phyloP scores from a whole-genome alignment of 306 rosid genomes.

The Arachis hypogaea region DNA sequence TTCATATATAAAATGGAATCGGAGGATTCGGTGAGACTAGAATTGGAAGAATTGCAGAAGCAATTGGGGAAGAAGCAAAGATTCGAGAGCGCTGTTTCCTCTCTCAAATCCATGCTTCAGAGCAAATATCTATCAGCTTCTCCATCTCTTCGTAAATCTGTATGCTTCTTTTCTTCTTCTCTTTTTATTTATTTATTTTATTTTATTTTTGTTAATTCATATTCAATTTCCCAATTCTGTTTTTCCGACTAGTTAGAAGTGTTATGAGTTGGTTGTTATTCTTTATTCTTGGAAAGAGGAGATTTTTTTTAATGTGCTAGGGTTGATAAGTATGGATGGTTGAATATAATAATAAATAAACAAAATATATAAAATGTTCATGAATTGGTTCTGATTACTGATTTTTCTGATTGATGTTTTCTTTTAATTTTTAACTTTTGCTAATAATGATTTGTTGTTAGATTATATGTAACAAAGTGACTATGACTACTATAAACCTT shows the following conservation, averaged over 20 bases:
- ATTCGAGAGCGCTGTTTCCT: conserved; percentile 70
- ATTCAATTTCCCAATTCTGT: not conserved
- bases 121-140: conserved; percentile 65
- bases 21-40: conserved; percentile 50
- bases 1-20: conserved; percentile 50
- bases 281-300: not conserved
- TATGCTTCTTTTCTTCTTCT: conserved; percentile 26
- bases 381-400: too few relatives aligned
- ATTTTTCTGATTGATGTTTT: too few relatives aligned
- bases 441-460: conserved; percentile 6
- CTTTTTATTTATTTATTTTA: not conserved
- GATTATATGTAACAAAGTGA: not conserved
- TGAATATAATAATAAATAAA: not conserved
- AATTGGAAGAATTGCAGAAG: conserved; percentile 75
- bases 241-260: not conserved
- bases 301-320: conserved; percentile 22
- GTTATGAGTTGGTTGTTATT: conserved; percentile 26
- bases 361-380: too few relatives aligned
- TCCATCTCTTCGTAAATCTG: conserved; percentile 66
- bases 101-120: conserved; percentile 62
- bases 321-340: not conserved
- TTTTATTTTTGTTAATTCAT: not conserved
- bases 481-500: not conserved
- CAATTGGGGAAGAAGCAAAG: conserved; percentile 73
- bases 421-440: not conserved